A percentile compares a stretch with the other conserved stretches of the same genome.
These are phyloP conservation scores for Vitis rotundifolia DNA, from an alignment of 164 flowering plant genomes.

Conservation along the genomic window DNA sequence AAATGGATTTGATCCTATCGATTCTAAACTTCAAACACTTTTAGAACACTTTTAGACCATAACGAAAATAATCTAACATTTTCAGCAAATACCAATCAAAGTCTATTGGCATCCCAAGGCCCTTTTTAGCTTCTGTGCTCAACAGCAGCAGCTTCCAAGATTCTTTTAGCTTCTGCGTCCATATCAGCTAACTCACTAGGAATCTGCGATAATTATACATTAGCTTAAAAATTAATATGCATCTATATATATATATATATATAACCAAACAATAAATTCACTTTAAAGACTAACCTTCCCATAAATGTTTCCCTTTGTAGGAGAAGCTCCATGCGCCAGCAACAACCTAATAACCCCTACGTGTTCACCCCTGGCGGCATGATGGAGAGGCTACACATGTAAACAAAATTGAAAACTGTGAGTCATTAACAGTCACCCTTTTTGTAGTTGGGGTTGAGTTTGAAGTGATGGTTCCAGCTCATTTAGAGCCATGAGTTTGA, in stretches of 20 bases:
- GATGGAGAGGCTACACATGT: conserved; percentile 80
- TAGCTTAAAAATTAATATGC: conserved; percentile 1
- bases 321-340: conserved; percentile 70
- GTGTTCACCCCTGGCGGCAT: conserved; percentile 91
- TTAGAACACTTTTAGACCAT: too few relatives aligned
- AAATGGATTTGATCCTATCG: too few relatives aligned
- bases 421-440: not conserved
- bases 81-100: not conserved
- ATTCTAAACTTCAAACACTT: too few relatives aligned
- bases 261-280: not conserved
- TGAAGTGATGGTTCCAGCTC: not conserved
- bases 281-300: conserved; percentile 60
- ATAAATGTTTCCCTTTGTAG: conserved; percentile 48
- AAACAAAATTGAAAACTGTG: not conserved
- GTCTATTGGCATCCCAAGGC: conserved; percentile 6
- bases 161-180: conserved; percentile 52
- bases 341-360: conserved; percentile 53
- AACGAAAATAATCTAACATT: not conserved
- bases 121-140: too few relatives aligned
- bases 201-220: conserved; percentile 28
- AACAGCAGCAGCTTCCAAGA: conserved; percentile 44
- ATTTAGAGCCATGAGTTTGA: not conserved
- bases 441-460: too few relatives aligned
- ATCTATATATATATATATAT: not conserved
- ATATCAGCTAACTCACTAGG: conserved; percentile 63